phyloP scores from a whole-genome alignment of 2,329 filamentous ascomycete species.

The Hymenoscyphus fructigenus region DNA sequence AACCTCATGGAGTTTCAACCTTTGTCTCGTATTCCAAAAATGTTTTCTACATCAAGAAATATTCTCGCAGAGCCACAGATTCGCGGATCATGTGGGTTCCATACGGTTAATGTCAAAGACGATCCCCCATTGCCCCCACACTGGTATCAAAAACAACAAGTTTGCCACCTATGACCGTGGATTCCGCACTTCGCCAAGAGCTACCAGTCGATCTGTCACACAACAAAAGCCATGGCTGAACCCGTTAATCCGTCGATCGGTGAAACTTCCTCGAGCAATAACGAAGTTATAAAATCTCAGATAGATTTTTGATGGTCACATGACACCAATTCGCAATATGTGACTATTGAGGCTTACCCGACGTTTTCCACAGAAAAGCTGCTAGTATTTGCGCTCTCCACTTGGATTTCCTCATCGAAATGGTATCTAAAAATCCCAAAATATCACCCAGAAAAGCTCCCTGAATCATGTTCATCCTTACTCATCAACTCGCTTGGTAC shows the following conservation, averaged over 20 bases:
- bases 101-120: neutral
- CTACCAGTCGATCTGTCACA: neutral
- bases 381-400: no score
- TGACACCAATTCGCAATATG: neutral
- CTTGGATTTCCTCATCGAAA: no score
- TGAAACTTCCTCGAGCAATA: neutral
- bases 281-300: neutral
- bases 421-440: neutral
- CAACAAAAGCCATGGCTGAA: no score
- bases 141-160: neutral
- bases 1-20: no score
- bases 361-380: no score
- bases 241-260: neutral
- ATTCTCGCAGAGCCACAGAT: neutral
- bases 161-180: neutral
- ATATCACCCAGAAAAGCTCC: neutral
- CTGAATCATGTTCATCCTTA: neutral
- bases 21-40: no score
- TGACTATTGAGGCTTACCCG: neutral
- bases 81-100: neutral
- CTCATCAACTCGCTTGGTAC: neutral
- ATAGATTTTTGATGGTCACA: neutral
- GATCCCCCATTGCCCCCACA: neutral
- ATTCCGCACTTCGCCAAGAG: neutral
- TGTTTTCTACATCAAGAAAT: neutral